Percentiles rank a stretch among this genome's conserved stretches.
These are phyloP conservation scores for Microbotryum silenes-acaulis DNA, from an alignment of 1,284 basidiomycete genomes.

Conservation along the genomic window DNA sequence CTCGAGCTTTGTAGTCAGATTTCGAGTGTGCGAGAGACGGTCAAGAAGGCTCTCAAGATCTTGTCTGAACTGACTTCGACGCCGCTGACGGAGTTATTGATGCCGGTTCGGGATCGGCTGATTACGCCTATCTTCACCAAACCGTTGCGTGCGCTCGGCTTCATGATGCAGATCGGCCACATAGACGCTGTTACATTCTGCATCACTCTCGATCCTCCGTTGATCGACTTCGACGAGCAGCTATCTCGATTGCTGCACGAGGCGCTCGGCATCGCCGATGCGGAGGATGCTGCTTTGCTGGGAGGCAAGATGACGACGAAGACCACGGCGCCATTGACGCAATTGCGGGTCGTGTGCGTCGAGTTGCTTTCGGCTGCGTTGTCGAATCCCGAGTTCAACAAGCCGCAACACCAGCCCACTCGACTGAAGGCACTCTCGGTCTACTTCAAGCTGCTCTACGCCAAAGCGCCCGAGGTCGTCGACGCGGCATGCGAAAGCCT, in stretches of 20 bases:
- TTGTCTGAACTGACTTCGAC: constrained; percentile 68
- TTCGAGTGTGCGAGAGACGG: constrained; percentile 72
- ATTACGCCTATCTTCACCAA: constrained; percentile 88
- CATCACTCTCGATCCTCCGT: constrained; percentile 43
- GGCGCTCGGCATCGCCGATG: constrained; percentile 88
- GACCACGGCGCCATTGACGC: constrained; percentile 72
- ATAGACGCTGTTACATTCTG: constrained; percentile 96
- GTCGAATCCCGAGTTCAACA: constrained; percentile 86
- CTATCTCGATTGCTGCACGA: constrained; percentile 87
- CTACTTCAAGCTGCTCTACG: constrained; percentile 99
- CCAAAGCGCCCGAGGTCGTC: constrained; percentile 84
- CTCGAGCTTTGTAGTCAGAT: constrained; percentile 84
- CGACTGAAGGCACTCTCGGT: constrained; percentile 65
- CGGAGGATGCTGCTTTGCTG: constrained; percentile 77
- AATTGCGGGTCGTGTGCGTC: constrained; percentile 91
- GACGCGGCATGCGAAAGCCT: constrained; percentile 92
- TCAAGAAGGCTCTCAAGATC: constrained; percentile 72
- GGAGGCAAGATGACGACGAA: constrained; percentile 63
- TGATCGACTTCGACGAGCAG: constrained; percentile 43
- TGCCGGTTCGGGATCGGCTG: constrained; percentile 79
- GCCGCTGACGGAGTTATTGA: constrained; percentile 67
- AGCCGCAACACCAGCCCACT: constrained; percentile 58
- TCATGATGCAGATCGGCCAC: constrained; percentile 94
- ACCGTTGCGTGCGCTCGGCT: constrained; percentile 90
- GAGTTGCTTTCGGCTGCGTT: constrained; percentile 88